Conservation (phyloP, 2,329 filamentous ascomycete species). For the Penicillium sp. region DNA sequence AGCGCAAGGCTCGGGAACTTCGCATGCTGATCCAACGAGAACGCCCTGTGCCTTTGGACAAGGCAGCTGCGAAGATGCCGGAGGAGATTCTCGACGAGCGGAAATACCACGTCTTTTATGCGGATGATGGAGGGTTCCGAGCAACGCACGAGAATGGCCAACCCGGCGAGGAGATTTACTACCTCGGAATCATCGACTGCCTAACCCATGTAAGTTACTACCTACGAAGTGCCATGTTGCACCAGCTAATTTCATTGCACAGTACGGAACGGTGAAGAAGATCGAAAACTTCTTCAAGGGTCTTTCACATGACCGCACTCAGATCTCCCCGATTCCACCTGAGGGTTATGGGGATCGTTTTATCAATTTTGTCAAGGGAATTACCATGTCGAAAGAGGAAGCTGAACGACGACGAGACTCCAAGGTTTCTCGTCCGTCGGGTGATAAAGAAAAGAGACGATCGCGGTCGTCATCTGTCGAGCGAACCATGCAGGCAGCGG, state of each 20-base stretch:
- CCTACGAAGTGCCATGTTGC: conserved; percentile 1
- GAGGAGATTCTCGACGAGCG: conserved; percentile 75
- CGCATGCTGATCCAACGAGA: conserved; percentile 88
- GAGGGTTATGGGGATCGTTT: conserved; percentile 91
- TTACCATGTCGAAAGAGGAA: conserved; percentile 86
- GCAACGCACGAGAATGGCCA: conserved; percentile 86
- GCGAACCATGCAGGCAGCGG: conserved; percentile 53
- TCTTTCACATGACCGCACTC: conserved; percentile 69
- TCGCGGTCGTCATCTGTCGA: conserved; percentile 43
- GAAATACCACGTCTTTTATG: conserved; percentile 78
- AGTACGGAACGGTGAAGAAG: conserved; percentile 94
- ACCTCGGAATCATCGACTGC: conserved; percentile 96
- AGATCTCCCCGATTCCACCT: conserved; percentile 89
- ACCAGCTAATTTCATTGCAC: conserved; percentile 12
- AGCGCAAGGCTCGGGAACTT: conserved; percentile 82
- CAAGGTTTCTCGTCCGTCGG: conserved; percentile 24
- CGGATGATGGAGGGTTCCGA: conserved; percentile 85
- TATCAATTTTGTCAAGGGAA: conserved; percentile 80
- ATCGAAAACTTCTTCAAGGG: conserved; percentile 97
- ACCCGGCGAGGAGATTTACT: conserved; percentile 89
- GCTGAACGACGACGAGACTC: conserved; percentile 51
- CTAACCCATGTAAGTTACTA: conserved; percentile 74
- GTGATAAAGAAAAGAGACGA: conserved; percentile 23
- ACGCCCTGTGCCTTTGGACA: conserved; percentile 85
- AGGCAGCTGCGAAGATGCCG: conserved; percentile 78